phyloP scores from a whole-genome alignment of 1,284 basidiomycete species.

The Pseudozyma flocculosa region DNA sequence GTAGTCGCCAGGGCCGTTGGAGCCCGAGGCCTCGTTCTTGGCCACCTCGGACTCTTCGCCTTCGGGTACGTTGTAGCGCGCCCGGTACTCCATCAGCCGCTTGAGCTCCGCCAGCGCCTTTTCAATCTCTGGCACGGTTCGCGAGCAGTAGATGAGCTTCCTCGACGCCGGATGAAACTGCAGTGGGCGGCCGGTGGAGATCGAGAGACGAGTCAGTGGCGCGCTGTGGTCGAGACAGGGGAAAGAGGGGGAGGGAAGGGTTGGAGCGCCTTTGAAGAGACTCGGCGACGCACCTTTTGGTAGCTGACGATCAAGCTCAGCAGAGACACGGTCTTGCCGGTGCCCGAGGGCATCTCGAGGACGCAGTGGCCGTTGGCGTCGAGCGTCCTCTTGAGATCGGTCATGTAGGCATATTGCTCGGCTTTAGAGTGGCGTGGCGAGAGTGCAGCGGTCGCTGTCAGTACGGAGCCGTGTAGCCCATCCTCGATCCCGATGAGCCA shows the following conservation, averaged over 20 bases:
- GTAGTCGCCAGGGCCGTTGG: slow-evolving; percentile 18
- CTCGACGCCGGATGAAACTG: slow-evolving; percentile 88
- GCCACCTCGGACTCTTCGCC: slow-evolving; percentile 70
- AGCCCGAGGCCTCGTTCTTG: slow-evolving; percentile 51
- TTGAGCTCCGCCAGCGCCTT: slow-evolving; percentile 96
- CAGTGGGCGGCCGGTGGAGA: neutral
- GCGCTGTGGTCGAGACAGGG: no score
- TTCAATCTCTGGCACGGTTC: slow-evolving; percentile 99
- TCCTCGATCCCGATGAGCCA: no score
- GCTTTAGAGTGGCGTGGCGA: slow-evolving; percentile 11
- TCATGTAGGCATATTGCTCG: slow-evolving; percentile 99
- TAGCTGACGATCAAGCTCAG: slow-evolving; percentile 96
- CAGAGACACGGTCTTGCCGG: slow-evolving; percentile 96
- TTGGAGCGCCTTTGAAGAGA: no score
- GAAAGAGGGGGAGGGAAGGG: no score
- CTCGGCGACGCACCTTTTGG: slow-evolving; percentile 71
- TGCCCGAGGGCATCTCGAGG: slow-evolving; percentile 99
- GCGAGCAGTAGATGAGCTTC: slow-evolving; percentile 98
- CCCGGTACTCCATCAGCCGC: slow-evolving; percentile 85
- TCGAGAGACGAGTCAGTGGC: neutral
- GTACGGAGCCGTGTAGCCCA: no score
- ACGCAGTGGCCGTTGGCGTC: slow-evolving; percentile 94
- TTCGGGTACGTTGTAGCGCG: slow-evolving; percentile 60
- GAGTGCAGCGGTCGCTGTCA: no score
- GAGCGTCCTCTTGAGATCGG: slow-evolving; percentile 91